phyloP scores from a whole-genome alignment of 2,329 filamentous ascomycete genomes.

The Exophiala sp. region DNA sequence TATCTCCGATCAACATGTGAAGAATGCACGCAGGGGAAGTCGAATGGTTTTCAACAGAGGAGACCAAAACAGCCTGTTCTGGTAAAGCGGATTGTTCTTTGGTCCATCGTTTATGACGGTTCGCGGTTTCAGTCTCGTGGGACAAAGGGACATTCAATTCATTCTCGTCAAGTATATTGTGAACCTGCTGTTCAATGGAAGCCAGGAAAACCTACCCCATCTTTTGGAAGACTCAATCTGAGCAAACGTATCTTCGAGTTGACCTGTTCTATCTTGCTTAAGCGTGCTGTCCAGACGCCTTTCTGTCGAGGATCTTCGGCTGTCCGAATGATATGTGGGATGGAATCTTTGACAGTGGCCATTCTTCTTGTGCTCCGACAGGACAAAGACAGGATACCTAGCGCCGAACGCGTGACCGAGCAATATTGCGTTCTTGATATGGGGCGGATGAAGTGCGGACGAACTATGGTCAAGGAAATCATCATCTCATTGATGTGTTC shows the following conservation, averaged over 20 bases:
- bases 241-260: conserved; percentile 68
- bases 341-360: conserved; percentile 33
- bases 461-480: neutral
- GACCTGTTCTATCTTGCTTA: conserved; percentile 60
- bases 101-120: neutral
- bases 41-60: too few relatives aligned
- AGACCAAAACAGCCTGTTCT: neutral
- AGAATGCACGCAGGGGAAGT: too few relatives aligned
- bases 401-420: neutral
- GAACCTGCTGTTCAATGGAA: neutral
- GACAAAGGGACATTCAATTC: conserved; percentile 3
- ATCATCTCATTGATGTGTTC: neutral
- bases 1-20: neutral
- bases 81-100: too few relatives aligned
- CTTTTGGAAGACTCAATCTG: conserved; percentile 56
- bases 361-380: conserved; percentile 17
- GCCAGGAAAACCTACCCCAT: conserved; percentile 32
- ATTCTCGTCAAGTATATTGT: too few relatives aligned
- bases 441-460: neutral
- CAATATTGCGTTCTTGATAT: neutral
- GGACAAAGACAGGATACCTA: neutral
- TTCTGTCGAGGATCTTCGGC: conserved; percentile 68
- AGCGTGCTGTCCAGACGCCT: conserved; percentile 59
- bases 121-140: neutral
- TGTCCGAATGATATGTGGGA: conserved; percentile 67